Conservation (phyloP, 306 rosid species). For the Betula pendula region DNA sequence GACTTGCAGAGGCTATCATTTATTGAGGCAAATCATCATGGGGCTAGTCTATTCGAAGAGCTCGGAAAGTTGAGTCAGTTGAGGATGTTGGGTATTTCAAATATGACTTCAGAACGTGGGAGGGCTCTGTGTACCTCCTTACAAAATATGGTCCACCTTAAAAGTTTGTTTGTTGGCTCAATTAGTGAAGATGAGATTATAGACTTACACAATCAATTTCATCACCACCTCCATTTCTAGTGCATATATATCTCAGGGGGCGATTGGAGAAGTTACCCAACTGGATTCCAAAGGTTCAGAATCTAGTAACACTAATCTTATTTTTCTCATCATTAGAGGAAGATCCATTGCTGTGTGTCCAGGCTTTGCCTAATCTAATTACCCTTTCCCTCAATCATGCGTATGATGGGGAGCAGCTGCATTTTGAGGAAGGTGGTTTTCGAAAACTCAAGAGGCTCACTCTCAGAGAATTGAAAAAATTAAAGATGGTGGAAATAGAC, state of each 20-base stretch:
- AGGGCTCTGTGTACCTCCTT: neutral
- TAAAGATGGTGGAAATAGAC: neutral
- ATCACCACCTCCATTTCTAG: conserved; percentile 1
- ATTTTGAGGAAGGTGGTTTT: conserved; percentile 5
- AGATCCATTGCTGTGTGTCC: conserved; percentile 2
- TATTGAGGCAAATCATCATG: conserved; percentile 7
- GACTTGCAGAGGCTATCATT: neutral
- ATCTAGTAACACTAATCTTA: neutral
- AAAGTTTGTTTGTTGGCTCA: neutral
- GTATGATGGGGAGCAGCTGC: conserved; percentile 13
- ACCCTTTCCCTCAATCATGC: neutral
- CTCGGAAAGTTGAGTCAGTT: neutral
- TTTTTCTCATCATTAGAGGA: conserved; percentile 1
- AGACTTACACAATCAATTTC: conserved; percentile 14
- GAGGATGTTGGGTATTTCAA: too few species aligned
- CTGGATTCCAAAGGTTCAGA: conserved; percentile 17
- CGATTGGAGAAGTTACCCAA: conserved; percentile 8
- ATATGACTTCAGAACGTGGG: neutral
- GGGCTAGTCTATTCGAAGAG: neutral
- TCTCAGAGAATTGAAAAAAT: neutral
- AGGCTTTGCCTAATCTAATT: neutral
- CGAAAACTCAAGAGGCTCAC: neutral
- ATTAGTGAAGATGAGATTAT: conserved; percentile 21
- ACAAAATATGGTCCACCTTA: conserved; percentile 19
- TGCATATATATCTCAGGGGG: conserved; percentile 14